These are phyloP conservation scores for Paramecium tetraurelia DNA, from an alignment of 73 alveolate genomes.

Conservation along the genomic window DNA sequence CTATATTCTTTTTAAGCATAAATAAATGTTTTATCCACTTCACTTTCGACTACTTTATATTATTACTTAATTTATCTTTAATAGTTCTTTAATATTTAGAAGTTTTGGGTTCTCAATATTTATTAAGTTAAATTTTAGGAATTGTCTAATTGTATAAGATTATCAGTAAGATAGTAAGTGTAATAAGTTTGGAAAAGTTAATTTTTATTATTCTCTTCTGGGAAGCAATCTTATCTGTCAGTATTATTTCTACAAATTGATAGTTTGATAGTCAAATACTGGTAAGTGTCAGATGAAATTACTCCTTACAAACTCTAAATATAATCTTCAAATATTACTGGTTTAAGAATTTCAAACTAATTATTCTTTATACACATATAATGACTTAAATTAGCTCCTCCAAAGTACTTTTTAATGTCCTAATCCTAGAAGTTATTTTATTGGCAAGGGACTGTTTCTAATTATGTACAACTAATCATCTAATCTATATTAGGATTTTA, in stretches of 20 bases:
- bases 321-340: neutral
- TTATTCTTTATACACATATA: neutral
- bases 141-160: neutral
- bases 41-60: neutral
- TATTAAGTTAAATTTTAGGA: neutral
- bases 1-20: neutral
- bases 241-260: neutral
- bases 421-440: neutral
- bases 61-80: neutral
- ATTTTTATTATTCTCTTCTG: neutral
- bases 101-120: neutral
- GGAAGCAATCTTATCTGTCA: neutral
- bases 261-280: neutral
- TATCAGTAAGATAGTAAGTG: neutral
- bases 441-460: neutral
- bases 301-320: neutral
- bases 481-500: neutral
- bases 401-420: neutral
- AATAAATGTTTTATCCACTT: neutral
- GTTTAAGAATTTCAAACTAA: neutral
- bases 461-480: neutral
- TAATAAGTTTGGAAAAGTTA: neutral
- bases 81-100: neutral
- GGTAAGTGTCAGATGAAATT: neutral
- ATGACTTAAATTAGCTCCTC: neutral